Percentiles rank a stretch among this genome's conserved stretches.
These are phyloP conservation scores for Colletotrichum lindemuthianum DNA, from an alignment of 2,329 filamentous ascomycete genomes.

Conservation along the genomic window DNA sequence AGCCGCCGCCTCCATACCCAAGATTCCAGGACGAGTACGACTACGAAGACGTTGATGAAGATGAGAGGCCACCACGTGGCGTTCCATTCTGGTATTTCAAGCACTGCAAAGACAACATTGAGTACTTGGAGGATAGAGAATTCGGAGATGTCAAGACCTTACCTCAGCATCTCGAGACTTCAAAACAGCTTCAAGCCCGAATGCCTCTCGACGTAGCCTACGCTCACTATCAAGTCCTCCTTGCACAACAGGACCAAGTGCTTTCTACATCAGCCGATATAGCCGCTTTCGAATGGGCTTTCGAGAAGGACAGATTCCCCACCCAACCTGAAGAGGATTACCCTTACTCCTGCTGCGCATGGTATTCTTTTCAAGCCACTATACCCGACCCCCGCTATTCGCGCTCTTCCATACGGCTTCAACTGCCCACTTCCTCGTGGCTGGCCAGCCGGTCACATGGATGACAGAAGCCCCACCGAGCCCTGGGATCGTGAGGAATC, in stretches of 20 bases:
- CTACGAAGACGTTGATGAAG: not conserved
- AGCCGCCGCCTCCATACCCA: not conserved
- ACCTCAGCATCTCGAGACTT: not conserved
- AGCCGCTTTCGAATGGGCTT: constrained; percentile 45
- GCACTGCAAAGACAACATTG: not conserved
- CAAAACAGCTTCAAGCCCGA: constrained; percentile 5
- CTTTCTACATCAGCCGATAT: constrained; percentile 42
- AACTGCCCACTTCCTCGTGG: constrained; percentile 50
- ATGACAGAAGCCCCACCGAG: not conserved
- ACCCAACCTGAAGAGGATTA: constrained; percentile 48
- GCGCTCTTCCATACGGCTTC: constrained; percentile 50
- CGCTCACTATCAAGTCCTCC: constrained; percentile 45
- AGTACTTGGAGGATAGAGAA: not conserved
- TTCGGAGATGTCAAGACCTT: not conserved
- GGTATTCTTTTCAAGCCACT: constrained; percentile 47
- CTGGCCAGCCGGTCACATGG: constrained; percentile 39
- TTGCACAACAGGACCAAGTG: constrained; percentile 45
- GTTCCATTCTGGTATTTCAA: constrained; percentile 1
- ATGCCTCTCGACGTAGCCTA: constrained; percentile 36
- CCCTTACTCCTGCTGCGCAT: constrained; percentile 52
- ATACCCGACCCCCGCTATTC: constrained; percentile 55
- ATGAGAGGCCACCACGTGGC: not conserved
- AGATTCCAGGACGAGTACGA: too few species aligned
- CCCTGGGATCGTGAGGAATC: not conserved
- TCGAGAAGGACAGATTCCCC: constrained; percentile 44